Evolutionary conservation across 1,284 basidiomycete genomes (phyloP).

Genomic region (Anthracocystis setariae): DNA sequence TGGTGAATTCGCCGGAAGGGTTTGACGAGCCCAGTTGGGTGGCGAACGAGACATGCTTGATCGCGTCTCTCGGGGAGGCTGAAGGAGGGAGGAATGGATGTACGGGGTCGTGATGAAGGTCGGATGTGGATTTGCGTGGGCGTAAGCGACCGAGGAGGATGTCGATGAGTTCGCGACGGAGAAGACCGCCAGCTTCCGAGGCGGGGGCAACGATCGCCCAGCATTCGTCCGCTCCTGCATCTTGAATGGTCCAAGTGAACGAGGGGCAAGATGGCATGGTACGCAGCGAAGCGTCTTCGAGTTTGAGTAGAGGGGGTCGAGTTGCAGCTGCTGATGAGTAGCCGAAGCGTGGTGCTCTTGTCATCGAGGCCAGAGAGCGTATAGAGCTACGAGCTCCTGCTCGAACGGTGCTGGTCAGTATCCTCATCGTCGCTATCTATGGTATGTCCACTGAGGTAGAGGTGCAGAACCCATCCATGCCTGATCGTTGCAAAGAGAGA

Average conservation of each 20-base stretch:
- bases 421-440: constrained; percentile 1
- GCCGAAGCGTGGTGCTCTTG: background rate
- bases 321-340: constrained; percentile 7
- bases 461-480: no score
- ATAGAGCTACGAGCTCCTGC: no score
- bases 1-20: constrained; percentile 51
- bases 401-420: background rate
- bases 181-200: constrained; percentile 49
- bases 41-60: constrained; percentile 58
- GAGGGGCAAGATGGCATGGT: background rate
- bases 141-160: constrained; percentile 33
- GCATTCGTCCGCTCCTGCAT: constrained; percentile 45
- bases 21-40: constrained; percentile 30
- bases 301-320: constrained; percentile 19
- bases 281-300: constrained; percentile 14
- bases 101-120: constrained; percentile 13
- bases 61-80: constrained; percentile 9
- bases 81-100: constrained; percentile 42
- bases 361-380: no score
- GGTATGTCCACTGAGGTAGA: background rate
- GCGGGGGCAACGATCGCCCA: constrained; percentile 62
- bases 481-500: no score
- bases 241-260: constrained; percentile 49
- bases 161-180: constrained; percentile 46
- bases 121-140: constrained; percentile 3